A percentile compares a stretch with the other conserved stretches of the same genome.
These are phyloP conservation scores for Rhodosorus marinus DNA, from an alignment of 23 red algal genomes.

Conservation along the genomic window DNA sequence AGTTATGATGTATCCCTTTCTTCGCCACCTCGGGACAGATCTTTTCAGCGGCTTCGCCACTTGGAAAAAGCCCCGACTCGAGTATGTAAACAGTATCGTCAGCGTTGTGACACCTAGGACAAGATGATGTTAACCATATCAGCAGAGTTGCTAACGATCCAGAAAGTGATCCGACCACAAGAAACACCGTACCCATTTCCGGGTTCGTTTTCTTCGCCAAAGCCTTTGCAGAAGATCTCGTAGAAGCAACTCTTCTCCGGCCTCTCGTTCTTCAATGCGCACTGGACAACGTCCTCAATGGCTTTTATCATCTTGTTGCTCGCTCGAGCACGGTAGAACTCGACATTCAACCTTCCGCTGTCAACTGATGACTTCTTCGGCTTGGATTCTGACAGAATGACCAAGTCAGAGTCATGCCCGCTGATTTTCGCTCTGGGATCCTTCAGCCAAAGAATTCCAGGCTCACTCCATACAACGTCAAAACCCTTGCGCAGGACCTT, in stretches of 20 bases:
- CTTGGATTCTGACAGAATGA: too few species aligned
- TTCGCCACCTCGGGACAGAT: not conserved
- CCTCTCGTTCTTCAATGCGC: too few species aligned
- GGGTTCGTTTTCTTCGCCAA: not conserved
- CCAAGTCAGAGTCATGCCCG: conserved; percentile 11
- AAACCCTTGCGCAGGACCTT: conserved; percentile 40
- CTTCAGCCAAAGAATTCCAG: conserved; percentile 67
- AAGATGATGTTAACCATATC: not conserved
- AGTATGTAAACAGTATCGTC: not conserved
- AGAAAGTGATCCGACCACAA: not conserved
- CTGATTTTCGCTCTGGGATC: conserved; percentile 24
- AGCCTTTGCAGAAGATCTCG: too few species aligned
- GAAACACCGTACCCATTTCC: not conserved
- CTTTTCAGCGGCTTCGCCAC: not conserved
- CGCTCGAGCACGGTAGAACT: conserved; percentile 34
- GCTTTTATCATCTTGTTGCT: conserved; percentile 12
- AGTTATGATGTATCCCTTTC: not conserved
- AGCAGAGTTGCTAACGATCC: not conserved
- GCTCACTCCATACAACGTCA: conserved; percentile 78
- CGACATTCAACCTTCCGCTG: too few species aligned
- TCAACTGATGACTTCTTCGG: too few species aligned
- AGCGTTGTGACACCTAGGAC: not conserved
- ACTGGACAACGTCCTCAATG: too few species aligned
- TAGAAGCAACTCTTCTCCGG: too few species aligned
- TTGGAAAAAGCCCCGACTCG: not conserved